Evolutionary conservation across 768 basidiomycete genomes (phyloP).

Genomic region (Lentinus tigrinus): DNA sequence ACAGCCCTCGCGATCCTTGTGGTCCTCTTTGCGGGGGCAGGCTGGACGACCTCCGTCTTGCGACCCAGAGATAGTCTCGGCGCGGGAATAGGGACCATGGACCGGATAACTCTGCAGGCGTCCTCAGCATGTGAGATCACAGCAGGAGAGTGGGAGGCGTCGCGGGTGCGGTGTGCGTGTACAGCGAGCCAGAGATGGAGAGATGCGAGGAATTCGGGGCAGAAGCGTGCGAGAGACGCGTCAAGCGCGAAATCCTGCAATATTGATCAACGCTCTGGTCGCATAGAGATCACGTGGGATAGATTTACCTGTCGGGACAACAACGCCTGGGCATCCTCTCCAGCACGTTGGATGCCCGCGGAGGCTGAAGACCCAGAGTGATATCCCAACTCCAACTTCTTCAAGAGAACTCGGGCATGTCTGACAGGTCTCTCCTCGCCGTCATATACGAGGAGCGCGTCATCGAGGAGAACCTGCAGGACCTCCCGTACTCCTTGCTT

Average conservation of each 20-base stretch:
- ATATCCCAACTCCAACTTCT: constrained; percentile 55
- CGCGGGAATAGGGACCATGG: constrained; percentile 27
- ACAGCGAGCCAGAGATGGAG: constrained; percentile 70
- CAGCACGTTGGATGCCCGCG: constrained; percentile 9
- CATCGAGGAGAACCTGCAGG: constrained; percentile 43
- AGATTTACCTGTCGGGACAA: constrained; percentile 41
- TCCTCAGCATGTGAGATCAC: constrained; percentile 54
- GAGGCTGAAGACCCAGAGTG: constrained; percentile 28
- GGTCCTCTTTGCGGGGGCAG: constrained; percentile 2
- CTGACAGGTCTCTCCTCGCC: constrained; percentile 51
- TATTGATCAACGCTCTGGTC: not conserved
- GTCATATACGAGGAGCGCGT: constrained; percentile 51
- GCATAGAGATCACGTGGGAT: not conserved
- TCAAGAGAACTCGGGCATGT: constrained; percentile 54
- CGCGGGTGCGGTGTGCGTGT: constrained; percentile 58
- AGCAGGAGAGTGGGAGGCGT: constrained; percentile 41
- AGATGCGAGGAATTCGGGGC: constrained; percentile 50
- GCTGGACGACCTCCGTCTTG: not conserved
- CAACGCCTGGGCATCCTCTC: constrained; percentile 41
- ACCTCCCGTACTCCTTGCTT: constrained; percentile 53
- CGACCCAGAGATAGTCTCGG: constrained; percentile 12
- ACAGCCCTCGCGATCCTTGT: not conserved
- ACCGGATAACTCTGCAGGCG: constrained; percentile 49
- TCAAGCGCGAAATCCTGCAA: constrained; percentile 33
- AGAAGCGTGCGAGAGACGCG: constrained; percentile 24